Base-by-base conservation (phyloP, 2,329 filamentous ascomycete species). In the Nannizzia gypsea region DNA sequence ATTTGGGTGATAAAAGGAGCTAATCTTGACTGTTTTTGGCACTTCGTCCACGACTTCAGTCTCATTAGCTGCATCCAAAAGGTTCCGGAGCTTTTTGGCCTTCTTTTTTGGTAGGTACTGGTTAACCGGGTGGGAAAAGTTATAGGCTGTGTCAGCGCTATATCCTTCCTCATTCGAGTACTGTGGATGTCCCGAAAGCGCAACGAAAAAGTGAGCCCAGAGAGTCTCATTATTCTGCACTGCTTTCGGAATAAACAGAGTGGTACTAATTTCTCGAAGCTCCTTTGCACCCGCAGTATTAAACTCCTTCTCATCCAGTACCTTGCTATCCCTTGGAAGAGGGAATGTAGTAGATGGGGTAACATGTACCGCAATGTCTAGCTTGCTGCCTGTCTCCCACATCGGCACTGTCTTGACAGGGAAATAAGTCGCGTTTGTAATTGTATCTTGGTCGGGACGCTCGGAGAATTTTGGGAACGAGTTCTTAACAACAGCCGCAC, bases 101-200 rank as follows among this genome's bases (percentile, higher is more conserved):
- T 95, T 96, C 78, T 96, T 97, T 81, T 91, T 95, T 26, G 87
- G 83, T 58, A 96, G 81, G 71, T 96, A 92, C 69, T 95, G 88
- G 1, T 91, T 96, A 71, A 99, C 74, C 2, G 92, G 90, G 64
- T 88, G 86, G 56, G 85, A 79, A 71, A 96, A 95, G 71, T 95
- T 85, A 68, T 90, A 90, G 2, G 93, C 91, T 62, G 83, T 86
- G 6, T 81, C 80, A 0, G 84, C 76, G 70, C 95, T 88, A 72
- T 89, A 99, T 61, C 79, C 80, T 0, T 83, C 77, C 60, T 83
- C 81, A 8, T 80, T 80, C 2, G 92, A 92, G 68, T 97, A 92
- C 34, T 96, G 77, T 60, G 82, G 80, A 61, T 83, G 82, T 58
- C 91, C 92, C 8, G 84, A 77, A 64, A 95, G 82, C 9, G 84